Conservation (phyloP, 345 rosid species). For the Murraya koenigii region DNA sequence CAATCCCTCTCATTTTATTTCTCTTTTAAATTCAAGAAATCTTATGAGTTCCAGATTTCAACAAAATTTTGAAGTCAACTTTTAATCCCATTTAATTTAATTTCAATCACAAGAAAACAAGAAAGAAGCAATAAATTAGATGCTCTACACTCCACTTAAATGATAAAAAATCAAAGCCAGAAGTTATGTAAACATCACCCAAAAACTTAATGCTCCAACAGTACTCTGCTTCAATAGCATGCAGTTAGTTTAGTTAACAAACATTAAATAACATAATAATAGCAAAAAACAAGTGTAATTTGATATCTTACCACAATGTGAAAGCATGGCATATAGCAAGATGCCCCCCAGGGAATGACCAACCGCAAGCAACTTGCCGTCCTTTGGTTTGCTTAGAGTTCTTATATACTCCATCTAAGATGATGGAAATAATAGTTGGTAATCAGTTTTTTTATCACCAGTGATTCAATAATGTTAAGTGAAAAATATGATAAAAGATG, state of each 20-base stretch:
- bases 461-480: not conserved
- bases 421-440: not conserved
- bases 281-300: not conserved
- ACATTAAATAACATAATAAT: not conserved
- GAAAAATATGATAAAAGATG: not conserved
- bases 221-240: not conserved
- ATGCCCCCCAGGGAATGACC: conserved; percentile 99
- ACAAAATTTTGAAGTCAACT: not conserved
- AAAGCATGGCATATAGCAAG: conserved; percentile 75
- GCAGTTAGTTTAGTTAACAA: not conserved
- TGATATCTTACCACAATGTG: conserved; percentile 55
- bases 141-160: not conserved
- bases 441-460: not conserved
- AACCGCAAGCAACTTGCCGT: conserved; percentile 71
- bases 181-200: conserved; percentile 2
- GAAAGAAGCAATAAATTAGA: not conserved
- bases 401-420: conserved; percentile 83
- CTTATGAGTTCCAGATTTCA: not conserved
- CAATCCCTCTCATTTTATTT: not conserved
- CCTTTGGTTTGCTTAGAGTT: conserved; percentile 53
- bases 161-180: not conserved
- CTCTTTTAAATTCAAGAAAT: not conserved
- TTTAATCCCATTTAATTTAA: not conserved
- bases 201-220: not conserved
- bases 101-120: not conserved